Percentiles rank a stretch among this genome's conserved stretches.
phyloP scores from a whole-genome alignment of 1,139 yeast species.

The Lodderomyces elongisporus region DNA sequence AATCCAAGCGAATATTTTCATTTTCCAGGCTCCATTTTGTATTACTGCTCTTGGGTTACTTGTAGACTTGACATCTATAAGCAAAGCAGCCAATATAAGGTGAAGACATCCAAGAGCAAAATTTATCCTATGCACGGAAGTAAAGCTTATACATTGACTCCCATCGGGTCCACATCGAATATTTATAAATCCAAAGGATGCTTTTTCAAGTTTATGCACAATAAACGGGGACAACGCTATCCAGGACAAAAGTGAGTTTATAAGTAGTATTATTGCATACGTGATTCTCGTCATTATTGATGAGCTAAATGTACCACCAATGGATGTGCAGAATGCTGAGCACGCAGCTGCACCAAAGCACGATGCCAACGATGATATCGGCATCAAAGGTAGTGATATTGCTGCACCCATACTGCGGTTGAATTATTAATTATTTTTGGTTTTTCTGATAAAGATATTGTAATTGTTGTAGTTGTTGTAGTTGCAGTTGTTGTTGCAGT shows the following conservation, averaged over 20 bases:
- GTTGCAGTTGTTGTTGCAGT: background rate
- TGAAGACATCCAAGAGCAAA: slow-evolving; percentile 84
- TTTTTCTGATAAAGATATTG: background rate
- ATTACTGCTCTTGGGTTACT: slow-evolving; percentile 73
- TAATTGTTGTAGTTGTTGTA: too few species aligned
- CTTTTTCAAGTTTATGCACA: slow-evolving; percentile 64
- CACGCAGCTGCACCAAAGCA: slow-evolving; percentile 85
- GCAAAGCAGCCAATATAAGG: slow-evolving; percentile 58
- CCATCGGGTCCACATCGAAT: slow-evolving; percentile 65
- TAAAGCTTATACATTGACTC: slow-evolving; percentile 85
- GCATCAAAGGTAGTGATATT: slow-evolving; percentile 66
- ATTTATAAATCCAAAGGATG: slow-evolving; percentile 67
- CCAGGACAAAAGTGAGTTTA: slow-evolving; percentile 88
- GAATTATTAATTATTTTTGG: background rate
- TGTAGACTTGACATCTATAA: slow-evolving; percentile 74
- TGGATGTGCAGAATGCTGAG: slow-evolving; percentile 58
- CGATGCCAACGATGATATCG: slow-evolving; percentile 63
- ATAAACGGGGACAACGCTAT: slow-evolving; percentile 81
- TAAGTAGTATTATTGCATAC: slow-evolving; percentile 72
- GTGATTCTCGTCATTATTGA: slow-evolving; percentile 67
- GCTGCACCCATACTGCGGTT: slow-evolving; percentile 90
- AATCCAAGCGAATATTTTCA: slow-evolving; percentile 63
- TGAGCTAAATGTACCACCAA: slow-evolving; percentile 59
- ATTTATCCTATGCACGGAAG: slow-evolving; percentile 86
- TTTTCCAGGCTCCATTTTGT: slow-evolving; percentile 90